Evolutionary conservation across 257 asterid species (phyloP).

Genomic region (Petunia secreta): DNA sequence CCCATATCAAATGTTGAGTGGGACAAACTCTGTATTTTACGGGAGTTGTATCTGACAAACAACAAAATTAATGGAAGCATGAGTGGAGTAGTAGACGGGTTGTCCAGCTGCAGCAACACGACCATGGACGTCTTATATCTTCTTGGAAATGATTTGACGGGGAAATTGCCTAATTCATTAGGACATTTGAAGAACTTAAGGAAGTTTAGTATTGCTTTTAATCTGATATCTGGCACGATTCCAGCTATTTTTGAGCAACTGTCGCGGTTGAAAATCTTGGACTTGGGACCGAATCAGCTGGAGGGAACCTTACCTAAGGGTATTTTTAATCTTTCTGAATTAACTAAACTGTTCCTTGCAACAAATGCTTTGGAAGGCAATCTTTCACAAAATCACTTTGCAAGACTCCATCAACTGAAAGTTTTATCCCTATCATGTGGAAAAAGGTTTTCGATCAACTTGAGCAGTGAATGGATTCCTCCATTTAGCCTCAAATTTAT

Average conservation of each 20-base stretch:
- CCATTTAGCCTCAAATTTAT: conserved; percentile 36
- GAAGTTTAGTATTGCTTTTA: neutral
- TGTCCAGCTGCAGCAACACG: conserved; percentile 7
- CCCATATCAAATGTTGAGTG: conserved; percentile 14
- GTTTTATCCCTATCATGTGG: conserved; percentile 30
- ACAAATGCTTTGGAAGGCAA: conserved; percentile 29
- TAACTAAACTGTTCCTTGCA: neutral
- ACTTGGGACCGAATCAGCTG: conserved; percentile 13
- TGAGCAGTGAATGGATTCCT: conserved; percentile 35
- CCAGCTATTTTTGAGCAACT: conserved; percentile 27
- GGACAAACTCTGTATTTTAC: conserved; percentile 2
- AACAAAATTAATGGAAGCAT: conserved; percentile 16
- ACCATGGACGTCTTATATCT: conserved; percentile 24
- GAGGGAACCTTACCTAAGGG: conserved; percentile 24
- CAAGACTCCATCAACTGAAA: conserved; percentile 32
- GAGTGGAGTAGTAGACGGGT: neutral
- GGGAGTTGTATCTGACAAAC: neutral
- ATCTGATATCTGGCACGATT: conserved; percentile 22
- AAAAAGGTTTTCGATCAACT: conserved; percentile 26
- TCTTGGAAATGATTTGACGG: conserved; percentile 2
- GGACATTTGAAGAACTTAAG: conserved; percentile 23
- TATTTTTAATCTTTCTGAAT: conserved; percentile 5
- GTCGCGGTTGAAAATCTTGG: neutral
- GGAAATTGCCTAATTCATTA: conserved; percentile 23
- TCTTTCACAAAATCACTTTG: conserved; percentile 31